A percentile compares a stretch with the other conserved stretches of the same genome.
phyloP scores from a whole-genome alignment of 257 asterid species.

The Solanum lycopersicoides region DNA sequence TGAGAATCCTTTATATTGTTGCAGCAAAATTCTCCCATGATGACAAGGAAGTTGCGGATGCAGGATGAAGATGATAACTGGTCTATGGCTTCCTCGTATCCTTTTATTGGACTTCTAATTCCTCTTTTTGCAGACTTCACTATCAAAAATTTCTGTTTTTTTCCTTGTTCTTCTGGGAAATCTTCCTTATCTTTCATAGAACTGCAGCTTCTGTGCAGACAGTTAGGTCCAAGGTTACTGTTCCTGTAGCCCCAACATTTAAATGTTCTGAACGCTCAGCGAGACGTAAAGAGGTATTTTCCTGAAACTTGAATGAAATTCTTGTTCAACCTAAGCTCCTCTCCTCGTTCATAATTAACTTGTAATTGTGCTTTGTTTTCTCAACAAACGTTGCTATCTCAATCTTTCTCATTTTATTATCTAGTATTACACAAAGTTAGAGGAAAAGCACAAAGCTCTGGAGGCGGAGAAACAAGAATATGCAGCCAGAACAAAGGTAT shows the following conservation, averaged over 20 bases:
- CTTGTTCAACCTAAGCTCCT: not conserved
- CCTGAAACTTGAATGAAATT: not conserved
- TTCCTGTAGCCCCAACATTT: slow-evolving; percentile 68
- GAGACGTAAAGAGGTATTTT: slow-evolving; percentile 68
- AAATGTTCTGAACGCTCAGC: slow-evolving; percentile 47
- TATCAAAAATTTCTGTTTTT: not conserved
- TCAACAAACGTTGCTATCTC: not conserved
- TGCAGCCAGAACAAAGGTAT: slow-evolving; percentile 65
- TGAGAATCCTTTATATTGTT: slow-evolving; percentile 7
- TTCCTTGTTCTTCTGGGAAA: not conserved
- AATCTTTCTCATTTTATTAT: not conserved
- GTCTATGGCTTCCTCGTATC: slow-evolving; percentile 23
- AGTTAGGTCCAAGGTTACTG: slow-evolving; percentile 57
- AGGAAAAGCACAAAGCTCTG: slow-evolving; percentile 75
- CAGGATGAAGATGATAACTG: slow-evolving; percentile 19
- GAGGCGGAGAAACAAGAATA: slow-evolving; percentile 71
- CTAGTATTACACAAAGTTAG: slow-evolving; percentile 71
- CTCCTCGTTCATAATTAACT: not conserved
- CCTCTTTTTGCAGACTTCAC: not conserved
- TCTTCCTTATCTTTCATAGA: slow-evolving; percentile 28
- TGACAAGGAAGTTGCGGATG: slow-evolving; percentile 26
- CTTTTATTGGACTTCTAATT: not conserved
- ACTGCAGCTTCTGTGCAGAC: slow-evolving; percentile 82
- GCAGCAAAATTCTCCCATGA: slow-evolving; percentile 37
- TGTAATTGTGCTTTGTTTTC: not conserved